Base-by-base conservation (phyloP, 2,329 filamentous ascomycete genomes). In the Fusarium sp. region DNA sequence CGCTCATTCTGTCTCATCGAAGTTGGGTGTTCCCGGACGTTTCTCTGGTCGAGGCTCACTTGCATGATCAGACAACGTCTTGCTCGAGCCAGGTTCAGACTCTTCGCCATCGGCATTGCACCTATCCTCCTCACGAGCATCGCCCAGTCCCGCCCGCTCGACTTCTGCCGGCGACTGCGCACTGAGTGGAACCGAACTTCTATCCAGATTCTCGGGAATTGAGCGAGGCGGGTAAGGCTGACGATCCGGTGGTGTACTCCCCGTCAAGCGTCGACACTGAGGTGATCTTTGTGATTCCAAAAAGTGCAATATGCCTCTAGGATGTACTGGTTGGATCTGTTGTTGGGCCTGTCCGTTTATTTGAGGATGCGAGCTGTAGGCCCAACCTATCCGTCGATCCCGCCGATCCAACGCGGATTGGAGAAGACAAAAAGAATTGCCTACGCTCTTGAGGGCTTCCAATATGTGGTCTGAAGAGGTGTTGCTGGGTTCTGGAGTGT, bases 21-120 rank as follows among this genome's bases (percentile, higher is more conserved):
- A 16, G 8, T 16, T 4, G 9, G 21, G n/a, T n/a, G 6, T 37
- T 31, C 45, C 7, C 19, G 4, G 14, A 10, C 34, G 10, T 37
- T 37, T 37, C 3, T 37, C 3, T 37, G 18, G 6, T 3, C 10
- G 34, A n/a, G 4, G 18, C 18, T 37, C 18, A n/a, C 10, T n/a
- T n/a, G 34, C 34, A 37, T 37, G n/a, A 2, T 37, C 18, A n/a
- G 34, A 4, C 34, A 7, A n/a, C 3, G 6, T 37, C 18, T 37
- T 3, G 2, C 1, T 7, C 18, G 18, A 37, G 34, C 18, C 18
- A n/a, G 3, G 0, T 7, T 0, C 34, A 37, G 34, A 37, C 34
- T n/a, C 10, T 4, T n/a, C 34, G 4, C 10, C 10, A 37, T 3
- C 10, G 3, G 6, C 0, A n/a, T 12, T 12, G 2, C 1, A 10